Conservation (phyloP, 345 rosid genomes). For the Carallia pectinifolia region DNA sequence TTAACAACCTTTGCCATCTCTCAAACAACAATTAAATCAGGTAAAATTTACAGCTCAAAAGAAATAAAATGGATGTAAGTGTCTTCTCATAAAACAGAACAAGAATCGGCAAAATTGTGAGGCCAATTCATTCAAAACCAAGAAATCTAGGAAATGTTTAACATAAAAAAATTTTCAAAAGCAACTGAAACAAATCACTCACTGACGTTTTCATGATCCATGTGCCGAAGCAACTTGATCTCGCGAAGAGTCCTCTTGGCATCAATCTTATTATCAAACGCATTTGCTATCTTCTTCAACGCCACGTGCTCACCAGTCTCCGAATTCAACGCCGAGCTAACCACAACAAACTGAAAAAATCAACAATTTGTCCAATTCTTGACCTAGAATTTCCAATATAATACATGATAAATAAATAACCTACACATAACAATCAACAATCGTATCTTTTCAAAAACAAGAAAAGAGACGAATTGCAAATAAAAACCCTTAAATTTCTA, state of each 20-base stretch:
- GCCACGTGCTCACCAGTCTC: constrained; percentile 83
- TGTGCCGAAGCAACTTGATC: constrained; percentile 94
- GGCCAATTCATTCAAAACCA: neutral
- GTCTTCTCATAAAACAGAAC: neutral
- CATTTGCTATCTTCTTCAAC: constrained; percentile 79
- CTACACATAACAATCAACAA: too few species aligned
- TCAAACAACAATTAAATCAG: neutral
- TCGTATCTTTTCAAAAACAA: too few species aligned
- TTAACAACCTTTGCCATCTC: neutral
- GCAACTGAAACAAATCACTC: constrained; percentile 27
- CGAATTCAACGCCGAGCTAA: constrained; percentile 67
- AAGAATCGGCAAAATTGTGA: neutral
- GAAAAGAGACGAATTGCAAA: too few species aligned
- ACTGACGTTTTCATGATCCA: constrained; percentile 95
- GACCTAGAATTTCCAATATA: too few species aligned
- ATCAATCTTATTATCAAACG: constrained; percentile 71
- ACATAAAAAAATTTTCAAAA: neutral
- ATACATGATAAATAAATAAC: too few species aligned
- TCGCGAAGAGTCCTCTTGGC: constrained; percentile 97
- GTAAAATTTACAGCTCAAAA: neutral
- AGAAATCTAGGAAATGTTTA: neutral
- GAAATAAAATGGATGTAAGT: neutral
- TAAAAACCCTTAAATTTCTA: too few species aligned
- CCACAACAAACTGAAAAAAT: neutral
- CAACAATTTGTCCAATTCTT: too few species aligned